Evolutionary conservation across 768 basidiomycete species (phyloP), one percentile per base, ranked within the genome.

Genomic region (Lanmaoa rubissima): DNA sequence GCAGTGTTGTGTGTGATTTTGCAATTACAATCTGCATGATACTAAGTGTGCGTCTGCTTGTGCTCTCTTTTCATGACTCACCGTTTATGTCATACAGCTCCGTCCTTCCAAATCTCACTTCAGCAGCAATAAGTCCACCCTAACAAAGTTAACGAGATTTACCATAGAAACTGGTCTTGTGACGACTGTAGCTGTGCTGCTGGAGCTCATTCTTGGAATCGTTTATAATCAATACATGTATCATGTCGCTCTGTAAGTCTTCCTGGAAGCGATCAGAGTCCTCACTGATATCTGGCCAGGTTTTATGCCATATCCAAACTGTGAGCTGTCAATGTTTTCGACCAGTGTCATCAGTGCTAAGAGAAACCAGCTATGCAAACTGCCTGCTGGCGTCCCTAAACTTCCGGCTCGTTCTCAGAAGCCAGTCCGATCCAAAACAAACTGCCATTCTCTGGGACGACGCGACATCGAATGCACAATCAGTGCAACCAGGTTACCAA

Each of bases 141-240:
- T 63, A 8, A 24, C 36, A 35, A 59, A 53, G 28, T 32, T 67
- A 9, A 69, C 59, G 2, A 67, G 39, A 46, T 42, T 69, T 11
- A 62, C 65, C n/a, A 48, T 68, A 14, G 67, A 69, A 34, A 69
- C 65, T 0, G 68, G 68, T 3, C 51, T 62, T 13, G 48, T 68
- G 16, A 69, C 68, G 12, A 56, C 65, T 8, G 40, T 46, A 3
- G 58, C 68, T 2, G 59, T 58, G 0, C 48, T 67, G 13, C 14
- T 62, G 1, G 66, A 69, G 38, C 48, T 67, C 3, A 32, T 62
- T 9, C 45, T 69, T 10, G 62, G 51, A 4, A 11, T 54, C 3
- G 44, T 46, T 35, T 69, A 11, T 32, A 34, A 5, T 4, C 1
- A 49, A 0, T 9, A 40, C 0, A 8, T 48, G n/a, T 60, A 61